These are phyloP conservation scores for Chaetomiaceae sp. DNA, from an alignment of 2,329 filamentous ascomycete species.

Conservation along the genomic window DNA sequence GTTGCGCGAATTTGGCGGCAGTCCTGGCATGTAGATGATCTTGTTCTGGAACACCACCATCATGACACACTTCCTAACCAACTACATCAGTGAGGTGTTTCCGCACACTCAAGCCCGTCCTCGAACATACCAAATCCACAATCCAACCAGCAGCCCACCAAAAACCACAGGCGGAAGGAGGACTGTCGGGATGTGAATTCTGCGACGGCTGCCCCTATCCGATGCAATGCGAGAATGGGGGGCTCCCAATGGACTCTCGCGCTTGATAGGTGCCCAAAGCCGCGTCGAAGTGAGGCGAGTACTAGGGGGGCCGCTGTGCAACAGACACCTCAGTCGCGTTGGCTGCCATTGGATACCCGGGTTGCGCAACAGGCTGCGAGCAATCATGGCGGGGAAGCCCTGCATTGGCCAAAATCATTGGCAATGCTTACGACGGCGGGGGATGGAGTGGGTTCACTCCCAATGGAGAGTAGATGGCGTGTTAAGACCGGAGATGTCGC, in stretches of 20 bases:
- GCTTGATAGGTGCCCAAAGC: conserved; percentile 8
- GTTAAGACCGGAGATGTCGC: conserved; percentile 16
- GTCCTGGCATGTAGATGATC: conserved; percentile 75
- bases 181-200: conserved; percentile 37
- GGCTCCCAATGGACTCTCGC: neutral
- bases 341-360: conserved; percentile 9
- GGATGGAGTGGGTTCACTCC: conserved; percentile 9
- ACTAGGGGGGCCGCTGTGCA: conserved; percentile 10
- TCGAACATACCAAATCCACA: conserved; percentile 49
- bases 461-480: conserved; percentile 1
- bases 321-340: neutral
- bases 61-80: conserved; percentile 58
- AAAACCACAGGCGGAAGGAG: conserved; percentile 66
- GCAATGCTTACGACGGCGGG: conserved; percentile 1
- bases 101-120: neutral
- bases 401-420: conserved; percentile 14
- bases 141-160: conserved; percentile 56
- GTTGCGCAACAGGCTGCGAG: conserved; percentile 2
- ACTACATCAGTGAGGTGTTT: neutral
- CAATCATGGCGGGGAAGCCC: conserved; percentile 8
- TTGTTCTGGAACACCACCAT: conserved; percentile 75
- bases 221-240: neutral
- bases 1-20: conserved; percentile 65
- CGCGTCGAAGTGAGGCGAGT: conserved; percentile 8
- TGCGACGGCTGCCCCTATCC: neutral